A percentile compares a stretch with the other conserved stretches of the same genome.
Conservation (phyloP, 768 basidiomycete species). For the Suillus clintonianus region DNA sequence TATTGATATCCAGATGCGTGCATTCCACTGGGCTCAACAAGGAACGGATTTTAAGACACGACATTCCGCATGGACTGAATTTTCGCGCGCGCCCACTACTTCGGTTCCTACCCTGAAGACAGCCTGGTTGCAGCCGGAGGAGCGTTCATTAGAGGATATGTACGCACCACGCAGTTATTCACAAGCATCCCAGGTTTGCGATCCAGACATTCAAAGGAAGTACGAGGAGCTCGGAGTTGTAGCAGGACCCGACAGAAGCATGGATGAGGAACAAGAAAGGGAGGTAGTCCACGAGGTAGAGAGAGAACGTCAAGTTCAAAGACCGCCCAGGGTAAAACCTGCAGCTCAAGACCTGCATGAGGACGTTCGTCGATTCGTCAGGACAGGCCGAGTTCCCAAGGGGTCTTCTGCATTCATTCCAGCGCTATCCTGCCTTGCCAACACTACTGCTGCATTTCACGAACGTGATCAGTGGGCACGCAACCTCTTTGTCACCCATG, state of each 20-base stretch:
- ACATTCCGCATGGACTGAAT: constrained; percentile 18
- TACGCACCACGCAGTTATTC: constrained; percentile 18
- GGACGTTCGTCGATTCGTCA: constrained; percentile 27
- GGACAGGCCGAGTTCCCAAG: constrained; percentile 26
- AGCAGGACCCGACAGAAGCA: constrained; percentile 15
- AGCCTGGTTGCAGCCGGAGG: constrained; percentile 45
- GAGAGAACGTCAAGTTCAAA: constrained; percentile 40
- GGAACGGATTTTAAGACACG: constrained; percentile 20
- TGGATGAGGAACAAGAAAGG: constrained; percentile 54
- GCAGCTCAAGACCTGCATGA: constrained; percentile 23
- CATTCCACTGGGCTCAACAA: constrained; percentile 47
- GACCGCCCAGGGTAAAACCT: constrained; percentile 30
- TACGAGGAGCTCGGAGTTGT: constrained; percentile 19
- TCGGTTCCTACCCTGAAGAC: constrained; percentile 2
- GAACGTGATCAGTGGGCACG: constrained; percentile 25
- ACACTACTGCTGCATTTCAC: constrained; percentile 8
- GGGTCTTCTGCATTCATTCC: constrained; percentile 24
- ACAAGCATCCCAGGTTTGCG: not conserved
- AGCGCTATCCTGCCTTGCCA: constrained; percentile 11
- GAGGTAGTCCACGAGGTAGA: constrained; percentile 49
- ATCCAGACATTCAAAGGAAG: constrained; percentile 12
- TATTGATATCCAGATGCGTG: constrained; percentile 37
- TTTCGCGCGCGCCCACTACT: not conserved
- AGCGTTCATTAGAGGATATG: constrained; percentile 39
- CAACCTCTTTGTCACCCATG: constrained; percentile 13